Evolutionary conservation across 169 alveolate genomes (phyloP).

Genomic region (Babesia ovata): DNA sequence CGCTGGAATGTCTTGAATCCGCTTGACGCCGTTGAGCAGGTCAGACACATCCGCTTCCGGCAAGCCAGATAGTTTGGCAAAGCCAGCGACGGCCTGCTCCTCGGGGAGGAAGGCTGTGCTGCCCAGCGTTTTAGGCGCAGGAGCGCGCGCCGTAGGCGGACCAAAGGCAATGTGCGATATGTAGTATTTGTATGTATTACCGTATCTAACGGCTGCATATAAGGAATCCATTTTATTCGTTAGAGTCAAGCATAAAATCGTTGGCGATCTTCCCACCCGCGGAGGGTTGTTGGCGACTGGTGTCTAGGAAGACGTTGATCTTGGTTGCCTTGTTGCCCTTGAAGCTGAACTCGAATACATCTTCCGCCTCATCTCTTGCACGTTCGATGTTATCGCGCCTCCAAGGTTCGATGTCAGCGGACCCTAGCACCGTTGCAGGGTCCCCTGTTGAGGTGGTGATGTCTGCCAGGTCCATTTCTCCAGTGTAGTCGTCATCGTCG

Average conservation of each 20-base stretch:
- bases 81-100: constrained; percentile 8
- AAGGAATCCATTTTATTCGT: constrained; percentile 32
- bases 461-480: neutral
- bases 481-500: constrained; percentile 37
- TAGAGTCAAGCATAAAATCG: constrained; percentile 31
- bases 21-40: constrained; percentile 16
- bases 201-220: constrained; percentile 26
- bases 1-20: constrained; percentile 15
- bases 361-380: neutral
- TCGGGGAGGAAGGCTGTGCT: constrained; percentile 29
- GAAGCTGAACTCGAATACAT: constrained; percentile 17
- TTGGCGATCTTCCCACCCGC: constrained; percentile 15
- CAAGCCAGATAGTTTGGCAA: constrained; percentile 2
- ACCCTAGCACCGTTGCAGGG: neutral
- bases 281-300: constrained; percentile 31
- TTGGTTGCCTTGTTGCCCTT: constrained; percentile 8
- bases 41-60: neutral
- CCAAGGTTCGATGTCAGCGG: constrained; percentile 3
- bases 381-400: neutral
- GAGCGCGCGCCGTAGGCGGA: neutral
- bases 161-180: constrained; percentile 16
- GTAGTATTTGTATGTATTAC: constrained; percentile 3
- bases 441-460: neutral
- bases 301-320: constrained; percentile 28
- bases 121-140: constrained; percentile 1